Base-by-base conservation (phyloP, 805 yeast genomes). In the Yarrowia hollandica region DNA sequence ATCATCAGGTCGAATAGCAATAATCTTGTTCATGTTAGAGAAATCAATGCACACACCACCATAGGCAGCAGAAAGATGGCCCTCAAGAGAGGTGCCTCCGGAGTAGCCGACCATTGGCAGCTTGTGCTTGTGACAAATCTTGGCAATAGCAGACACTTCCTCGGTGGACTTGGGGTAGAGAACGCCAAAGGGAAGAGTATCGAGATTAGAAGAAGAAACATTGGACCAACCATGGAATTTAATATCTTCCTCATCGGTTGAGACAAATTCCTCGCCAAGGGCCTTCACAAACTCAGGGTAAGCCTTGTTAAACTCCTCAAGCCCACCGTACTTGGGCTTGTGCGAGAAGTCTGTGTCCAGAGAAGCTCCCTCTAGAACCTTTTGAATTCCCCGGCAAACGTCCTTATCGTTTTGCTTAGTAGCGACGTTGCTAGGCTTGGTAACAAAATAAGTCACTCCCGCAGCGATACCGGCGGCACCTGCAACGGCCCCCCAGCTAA, bases 51-150 rank as follows among this genome's bases (percentile, higher is more conserved):
- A 76, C 4, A 86, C 76, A 1, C 88, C 86, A 4, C 79, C 76
- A 65, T 90, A 76, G 0, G 90, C 84, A 4, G 88, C 84, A 46
- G 85, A 76, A 68, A 82, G 85, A 67, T 88, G 90, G n/a, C 94
- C 95, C 69, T 88, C 95, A 37, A 88, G 72, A 0, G 92, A 85
- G 0, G 94, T 83, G 26, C 89, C 89, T 9, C 94, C 95, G 1
- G 89, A 80, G 61, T 72, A 85, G 1, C 94, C 90, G n/a, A 88
- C 82, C 60, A 87, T 82, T 5, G 95, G 92, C 3, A 88, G 77
- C 33, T 70, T 73, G 66, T 81, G 78, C 62, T 79, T 75, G 66
- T 85, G 82, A 59, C 88, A 83, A 6, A 85, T 72, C 64, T 82
- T 82, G 73, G 86, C 72, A 11, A 88, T 77, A 18, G 74, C 70